These are phyloP conservation scores for Euphorbia lathyris DNA, from an alignment of 345 rosid species.

Conservation along the genomic window DNA sequence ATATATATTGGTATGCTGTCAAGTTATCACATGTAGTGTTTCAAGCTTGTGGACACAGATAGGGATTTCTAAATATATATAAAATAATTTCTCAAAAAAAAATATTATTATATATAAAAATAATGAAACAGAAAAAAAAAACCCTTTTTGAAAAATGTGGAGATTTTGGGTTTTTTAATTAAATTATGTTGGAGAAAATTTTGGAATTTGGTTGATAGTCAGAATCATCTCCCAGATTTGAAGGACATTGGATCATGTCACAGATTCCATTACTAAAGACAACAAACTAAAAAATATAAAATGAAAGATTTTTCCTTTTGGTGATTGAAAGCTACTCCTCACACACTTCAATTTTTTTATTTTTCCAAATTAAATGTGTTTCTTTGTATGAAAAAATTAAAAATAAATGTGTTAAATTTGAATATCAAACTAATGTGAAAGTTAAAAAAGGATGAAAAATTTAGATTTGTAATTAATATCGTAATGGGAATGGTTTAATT, in stretches of 20 bases:
- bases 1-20: neutral
- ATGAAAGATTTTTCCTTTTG: neutral
- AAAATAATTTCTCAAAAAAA: too few species aligned
- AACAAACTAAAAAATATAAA: neutral
- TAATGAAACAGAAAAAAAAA: neutral
- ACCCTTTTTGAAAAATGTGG: constrained; percentile 19
- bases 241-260: constrained; percentile 23
- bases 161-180: neutral
- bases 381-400: too few species aligned
- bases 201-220: constrained; percentile 2
- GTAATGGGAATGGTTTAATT: too few species aligned
- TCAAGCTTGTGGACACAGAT: constrained; percentile 14
- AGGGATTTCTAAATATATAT: constrained; percentile 3
- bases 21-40: constrained; percentile 20
- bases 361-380: too few species aligned
- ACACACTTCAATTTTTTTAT: neutral
- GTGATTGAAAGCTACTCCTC: neutral
- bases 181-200: neutral
- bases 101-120: too few species aligned
- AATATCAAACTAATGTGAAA: too few species aligned
- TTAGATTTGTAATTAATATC: too few species aligned
- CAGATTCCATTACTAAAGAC: constrained; percentile 15
- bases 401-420: too few species aligned
- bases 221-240: constrained; percentile 11
- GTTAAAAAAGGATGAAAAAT: too few species aligned